Conservation (phyloP, 345 rosid species). For the Dipteronia sinensis region DNA sequence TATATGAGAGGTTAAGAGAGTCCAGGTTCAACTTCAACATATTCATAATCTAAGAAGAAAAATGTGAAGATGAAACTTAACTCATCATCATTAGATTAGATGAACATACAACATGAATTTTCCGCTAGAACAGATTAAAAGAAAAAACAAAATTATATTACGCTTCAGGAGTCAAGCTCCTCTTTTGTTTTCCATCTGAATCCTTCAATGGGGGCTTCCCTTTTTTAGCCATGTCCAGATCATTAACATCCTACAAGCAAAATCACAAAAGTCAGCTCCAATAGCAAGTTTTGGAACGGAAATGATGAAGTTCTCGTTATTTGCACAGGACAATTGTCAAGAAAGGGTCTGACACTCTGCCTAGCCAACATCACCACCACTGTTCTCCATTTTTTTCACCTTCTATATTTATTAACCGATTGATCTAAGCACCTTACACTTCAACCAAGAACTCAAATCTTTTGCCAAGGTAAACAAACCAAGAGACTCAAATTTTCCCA, state of each 20-base stretch:
- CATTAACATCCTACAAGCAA: conserved; percentile 56
- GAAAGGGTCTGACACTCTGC: neutral
- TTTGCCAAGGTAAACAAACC: neutral
- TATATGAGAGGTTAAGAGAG: conserved; percentile 11
- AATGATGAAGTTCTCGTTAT: neutral
- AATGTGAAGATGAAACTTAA: conserved; percentile 6
- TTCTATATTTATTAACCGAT: no score
- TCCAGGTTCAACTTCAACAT: neutral
- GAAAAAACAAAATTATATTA: conserved; percentile 34
- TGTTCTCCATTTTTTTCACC: neutral
- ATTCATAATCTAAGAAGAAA: neutral
- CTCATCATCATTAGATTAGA: conserved; percentile 40
- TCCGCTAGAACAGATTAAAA: neutral
- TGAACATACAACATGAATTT: conserved; percentile 28
- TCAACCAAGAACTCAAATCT: neutral
- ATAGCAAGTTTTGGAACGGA: neutral
- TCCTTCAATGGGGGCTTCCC: conserved; percentile 87
- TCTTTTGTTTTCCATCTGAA: conserved; percentile 83
- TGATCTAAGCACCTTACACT: no score
- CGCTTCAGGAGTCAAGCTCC: conserved; percentile 80
- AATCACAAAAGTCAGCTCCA: conserved; percentile 22
- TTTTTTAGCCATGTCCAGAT: conserved; percentile 80
- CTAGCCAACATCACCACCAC: neutral
- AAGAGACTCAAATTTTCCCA: neutral
- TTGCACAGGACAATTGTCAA: neutral